Evolutionary conservation across 2,329 filamentous ascomycete species (phyloP).

Genomic region (Ophiocordyceps camponoti-leonardi): DNA sequence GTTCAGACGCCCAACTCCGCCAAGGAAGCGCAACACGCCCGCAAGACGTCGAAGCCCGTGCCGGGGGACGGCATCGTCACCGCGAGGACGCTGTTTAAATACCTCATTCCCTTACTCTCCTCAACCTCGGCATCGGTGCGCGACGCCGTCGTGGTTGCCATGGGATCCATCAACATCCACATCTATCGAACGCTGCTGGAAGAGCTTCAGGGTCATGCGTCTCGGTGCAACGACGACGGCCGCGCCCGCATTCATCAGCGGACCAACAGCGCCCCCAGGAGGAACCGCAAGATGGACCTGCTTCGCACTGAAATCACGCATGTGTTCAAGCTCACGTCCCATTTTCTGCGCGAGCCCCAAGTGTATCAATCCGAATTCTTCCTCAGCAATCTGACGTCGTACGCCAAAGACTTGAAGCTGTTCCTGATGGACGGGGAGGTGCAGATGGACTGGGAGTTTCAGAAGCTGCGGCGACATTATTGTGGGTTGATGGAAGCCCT

Average conservation of each 20-base stretch:
- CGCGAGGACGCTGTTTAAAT: conserved; percentile 76
- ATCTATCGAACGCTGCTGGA: conserved; percentile 85
- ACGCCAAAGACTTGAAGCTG: conserved; percentile 80
- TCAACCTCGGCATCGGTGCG: conserved; percentile 66
- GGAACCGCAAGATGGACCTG: conserved; percentile 71
- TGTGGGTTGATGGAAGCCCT: conserved; percentile 87
- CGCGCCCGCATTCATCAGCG: conserved; percentile 75
- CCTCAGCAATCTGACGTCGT: conserved; percentile 70
- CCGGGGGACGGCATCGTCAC: conserved; percentile 67
- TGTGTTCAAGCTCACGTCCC: conserved; percentile 84
- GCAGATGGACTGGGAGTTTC: conserved; percentile 87
- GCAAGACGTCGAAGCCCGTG: conserved; percentile 59
- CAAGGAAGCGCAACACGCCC: conserved; percentile 53
- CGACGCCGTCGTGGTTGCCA: conserved; percentile 75
- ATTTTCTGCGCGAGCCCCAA: conserved; percentile 64
- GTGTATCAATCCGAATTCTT: conserved; percentile 83
- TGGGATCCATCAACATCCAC: conserved; percentile 89
- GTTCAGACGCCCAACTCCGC: conserved; percentile 22
- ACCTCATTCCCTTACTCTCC: conserved; percentile 73
- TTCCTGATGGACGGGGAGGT: conserved; percentile 92
- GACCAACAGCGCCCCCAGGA: conserved; percentile 63
- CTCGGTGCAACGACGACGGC: conserved; percentile 75
- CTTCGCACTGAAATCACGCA: conserved; percentile 89
- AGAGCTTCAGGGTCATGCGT: conserved; percentile 73
- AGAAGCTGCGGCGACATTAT: conserved; percentile 80